Conservation (phyloP, 176 grass and related monocot species). For the Avena insularis region DNA sequence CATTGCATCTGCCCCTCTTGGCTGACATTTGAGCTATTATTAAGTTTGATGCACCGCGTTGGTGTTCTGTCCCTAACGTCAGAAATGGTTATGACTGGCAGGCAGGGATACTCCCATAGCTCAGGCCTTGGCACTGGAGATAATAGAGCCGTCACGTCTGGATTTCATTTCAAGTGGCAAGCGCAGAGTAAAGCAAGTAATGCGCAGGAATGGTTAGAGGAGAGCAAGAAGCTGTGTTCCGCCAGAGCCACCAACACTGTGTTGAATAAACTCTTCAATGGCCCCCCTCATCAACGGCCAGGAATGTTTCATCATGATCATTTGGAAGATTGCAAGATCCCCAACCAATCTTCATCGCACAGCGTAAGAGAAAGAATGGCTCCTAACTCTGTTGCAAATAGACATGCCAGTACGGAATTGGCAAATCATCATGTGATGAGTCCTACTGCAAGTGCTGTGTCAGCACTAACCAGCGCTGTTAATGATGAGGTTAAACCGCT, state of each 20-base stretch:
- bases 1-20: neutral
- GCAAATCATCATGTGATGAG: conserved; percentile 41
- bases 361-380: conserved; percentile 47
- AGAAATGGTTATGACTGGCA: conserved; percentile 43
- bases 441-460: conserved; percentile 33
- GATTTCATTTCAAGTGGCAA: conserved; percentile 23
- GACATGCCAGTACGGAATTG: conserved; percentile 41
- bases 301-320: conserved; percentile 42
- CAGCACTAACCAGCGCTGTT: conserved; percentile 37
- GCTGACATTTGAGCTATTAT: neutral
- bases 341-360: conserved; percentile 36
- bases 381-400: conserved; percentile 45
- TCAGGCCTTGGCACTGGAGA: conserved; percentile 36
- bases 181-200: conserved; percentile 10
- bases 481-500: conserved; percentile 28
- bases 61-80: conserved; percentile 16
- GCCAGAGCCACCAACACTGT: conserved; percentile 38
- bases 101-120: conserved; percentile 51
- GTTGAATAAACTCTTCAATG: conserved; percentile 16
- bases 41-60: neutral
- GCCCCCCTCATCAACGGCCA: conserved; percentile 21
- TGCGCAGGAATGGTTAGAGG: conserved; percentile 42
- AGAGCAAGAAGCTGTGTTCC: conserved; percentile 48
- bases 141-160: neutral
- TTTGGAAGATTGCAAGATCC: conserved; percentile 48